Evolutionary conservation across 1,284 basidiomycete species (phyloP).

Genomic region (Leccinum griseonigrum): DNA sequence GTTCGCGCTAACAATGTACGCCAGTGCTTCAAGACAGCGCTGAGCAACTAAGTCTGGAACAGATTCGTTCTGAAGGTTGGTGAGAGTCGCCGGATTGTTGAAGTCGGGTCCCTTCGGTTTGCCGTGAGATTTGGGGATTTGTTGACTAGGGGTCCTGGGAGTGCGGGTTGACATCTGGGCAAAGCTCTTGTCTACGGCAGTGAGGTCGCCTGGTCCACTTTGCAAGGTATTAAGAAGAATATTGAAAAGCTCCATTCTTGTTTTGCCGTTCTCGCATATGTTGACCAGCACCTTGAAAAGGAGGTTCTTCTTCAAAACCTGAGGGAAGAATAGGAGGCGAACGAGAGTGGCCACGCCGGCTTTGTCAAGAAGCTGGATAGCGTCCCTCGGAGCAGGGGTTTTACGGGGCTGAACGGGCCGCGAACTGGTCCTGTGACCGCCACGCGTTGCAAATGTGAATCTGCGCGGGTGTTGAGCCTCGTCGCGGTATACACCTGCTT

Average conservation of each 20-base stretch:
- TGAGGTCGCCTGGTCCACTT: conserved; percentile 91
- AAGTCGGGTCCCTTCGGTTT: conserved; percentile 67
- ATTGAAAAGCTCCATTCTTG: conserved; percentile 90
- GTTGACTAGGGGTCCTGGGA: conserved; percentile 50
- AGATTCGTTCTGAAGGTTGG: conserved; percentile 74
- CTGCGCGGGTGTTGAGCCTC: conserved; percentile 40
- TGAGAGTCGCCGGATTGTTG: conserved; percentile 50
- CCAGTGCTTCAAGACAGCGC: conserved; percentile 87
- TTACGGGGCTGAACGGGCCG: conserved; percentile 46
- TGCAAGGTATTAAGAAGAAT: conserved; percentile 90
- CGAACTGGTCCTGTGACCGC: conserved; percentile 34
- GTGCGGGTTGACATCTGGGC: conserved; percentile 84
- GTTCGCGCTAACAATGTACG: conserved; percentile 83
- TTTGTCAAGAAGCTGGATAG: conserved; percentile 94
- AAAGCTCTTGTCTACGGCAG: conserved; percentile 92
- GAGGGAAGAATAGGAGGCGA: conserved; percentile 94
- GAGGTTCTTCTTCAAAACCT: conserved; percentile 81
- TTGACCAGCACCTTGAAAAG: conserved; percentile 93
- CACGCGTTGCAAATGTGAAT: conserved; percentile 36
- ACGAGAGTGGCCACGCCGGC: conserved; percentile 87
- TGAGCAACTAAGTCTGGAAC: conserved; percentile 92
- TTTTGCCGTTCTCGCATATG: conserved; percentile 93
- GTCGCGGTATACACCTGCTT: conserved; percentile 69
- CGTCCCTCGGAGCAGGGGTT: conserved; percentile 66
- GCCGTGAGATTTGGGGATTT: conserved; percentile 65